Evolutionary conservation across 495 filamentous ascomycete genomes (phyloP).

Genomic region (Staphylotrichum tortipilum): DNA sequence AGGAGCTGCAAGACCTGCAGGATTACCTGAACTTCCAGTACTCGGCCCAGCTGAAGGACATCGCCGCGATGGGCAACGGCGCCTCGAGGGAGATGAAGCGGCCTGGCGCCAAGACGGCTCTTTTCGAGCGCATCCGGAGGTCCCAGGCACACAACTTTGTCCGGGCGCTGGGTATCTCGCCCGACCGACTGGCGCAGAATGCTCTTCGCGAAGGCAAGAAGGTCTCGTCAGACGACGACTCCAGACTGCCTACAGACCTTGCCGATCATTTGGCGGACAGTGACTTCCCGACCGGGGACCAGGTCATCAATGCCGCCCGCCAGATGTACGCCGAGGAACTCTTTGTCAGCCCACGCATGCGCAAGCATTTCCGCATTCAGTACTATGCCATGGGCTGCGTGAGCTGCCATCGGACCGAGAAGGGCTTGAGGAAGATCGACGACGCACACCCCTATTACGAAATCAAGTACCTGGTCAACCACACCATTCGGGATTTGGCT

Average conservation of each 20-base stretch:
- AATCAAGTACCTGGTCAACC: conserved; percentile 91
- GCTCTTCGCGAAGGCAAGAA: conserved; percentile 66
- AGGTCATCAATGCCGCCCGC: conserved; percentile 69
- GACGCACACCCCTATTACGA: conserved; percentile 95
- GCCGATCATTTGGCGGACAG: conserved; percentile 64
- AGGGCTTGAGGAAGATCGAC: conserved; percentile 87
- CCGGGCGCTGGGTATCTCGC: conserved; percentile 79
- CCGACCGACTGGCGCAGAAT: conserved; percentile 79
- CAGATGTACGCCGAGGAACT: conserved; percentile 88
- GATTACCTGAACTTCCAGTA: conserved; percentile 97
- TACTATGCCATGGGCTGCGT: conserved; percentile 77
- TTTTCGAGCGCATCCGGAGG: conserved; percentile 76
- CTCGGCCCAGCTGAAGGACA: conserved; percentile 68
- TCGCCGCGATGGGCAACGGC: conserved; percentile 50
- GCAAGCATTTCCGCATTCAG: conserved; percentile 69
- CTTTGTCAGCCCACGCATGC: conserved; percentile 77
- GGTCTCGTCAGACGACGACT: conserved; percentile 74
- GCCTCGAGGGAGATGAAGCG: conserved; percentile 49
- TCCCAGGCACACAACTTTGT: conserved; percentile 74
- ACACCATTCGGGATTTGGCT: conserved; percentile 71
- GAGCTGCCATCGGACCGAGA: conserved; percentile 84
- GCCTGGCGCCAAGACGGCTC: conserved; percentile 61
- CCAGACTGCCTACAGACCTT: conserved; percentile 67
- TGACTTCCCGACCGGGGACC: conserved; percentile 68
- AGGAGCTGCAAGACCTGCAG: conserved; percentile 91